Conservation (phyloP, 2,329 filamentous ascomycete species). For the Penicillium vulpinum region DNA sequence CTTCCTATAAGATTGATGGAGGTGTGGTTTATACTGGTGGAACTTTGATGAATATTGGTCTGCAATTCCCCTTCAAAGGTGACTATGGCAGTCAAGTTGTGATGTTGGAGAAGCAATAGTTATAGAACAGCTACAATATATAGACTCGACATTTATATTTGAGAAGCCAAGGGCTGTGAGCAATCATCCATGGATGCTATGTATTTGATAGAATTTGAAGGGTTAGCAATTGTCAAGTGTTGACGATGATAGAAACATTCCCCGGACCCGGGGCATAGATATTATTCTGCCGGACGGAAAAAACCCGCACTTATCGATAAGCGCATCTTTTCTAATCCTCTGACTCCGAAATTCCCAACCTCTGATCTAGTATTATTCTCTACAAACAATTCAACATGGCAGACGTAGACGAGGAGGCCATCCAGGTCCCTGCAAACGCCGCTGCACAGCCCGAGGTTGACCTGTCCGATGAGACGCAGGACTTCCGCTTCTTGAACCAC, state of each 20-base stretch:
- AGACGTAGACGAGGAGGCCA: constrained; percentile 46
- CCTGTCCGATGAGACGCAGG: constrained; percentile 77
- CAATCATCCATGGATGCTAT: no score
- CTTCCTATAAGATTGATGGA: constrained; percentile 56
- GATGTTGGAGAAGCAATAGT: constrained; percentile 52
- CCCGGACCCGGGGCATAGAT: background rate
- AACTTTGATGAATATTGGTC: constrained; percentile 63
- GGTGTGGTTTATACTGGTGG: constrained; percentile 56
- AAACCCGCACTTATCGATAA: constrained; percentile 27
- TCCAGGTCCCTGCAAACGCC: constrained; percentile 33
- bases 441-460: constrained; percentile 55
- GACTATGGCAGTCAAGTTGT: constrained; percentile 62
- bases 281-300: background rate
- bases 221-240: no score
- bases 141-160: background rate
- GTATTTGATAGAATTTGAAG: background rate
- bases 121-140: background rate
- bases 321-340: constrained; percentile 12
- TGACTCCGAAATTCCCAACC: constrained; percentile 7
- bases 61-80: constrained; percentile 54
- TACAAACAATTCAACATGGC: constrained; percentile 35
- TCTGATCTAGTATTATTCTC: background rate
- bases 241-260: background rate
- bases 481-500: constrained; percentile 73
- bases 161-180: background rate